These are phyloP conservation scores for Marasmius sp. DNA, from an alignment of 1,284 basidiomycete species.

Conservation along the genomic window DNA sequence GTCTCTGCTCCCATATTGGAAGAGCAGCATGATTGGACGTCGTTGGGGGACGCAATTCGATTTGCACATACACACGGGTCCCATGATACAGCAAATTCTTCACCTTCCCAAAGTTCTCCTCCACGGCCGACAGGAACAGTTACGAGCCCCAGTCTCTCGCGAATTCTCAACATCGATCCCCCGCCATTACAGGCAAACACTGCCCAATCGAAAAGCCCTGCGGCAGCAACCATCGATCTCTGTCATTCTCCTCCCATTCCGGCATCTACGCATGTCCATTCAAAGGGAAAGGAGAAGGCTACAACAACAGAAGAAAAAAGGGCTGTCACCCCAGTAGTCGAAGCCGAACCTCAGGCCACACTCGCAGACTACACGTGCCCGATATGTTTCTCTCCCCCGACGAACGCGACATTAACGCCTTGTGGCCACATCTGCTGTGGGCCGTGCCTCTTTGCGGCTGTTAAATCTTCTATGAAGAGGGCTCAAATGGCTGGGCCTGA, in stretches of 20 bases:
- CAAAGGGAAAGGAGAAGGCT: constrained; percentile 5
- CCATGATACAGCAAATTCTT: background rate
- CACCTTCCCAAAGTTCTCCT: background rate
- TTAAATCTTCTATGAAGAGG: constrained; percentile 61
- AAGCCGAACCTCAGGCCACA: background rate
- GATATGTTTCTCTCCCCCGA: constrained; percentile 75
- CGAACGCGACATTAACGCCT: constrained; percentile 72
- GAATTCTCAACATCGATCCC: background rate
- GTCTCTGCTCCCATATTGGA: too few relatives aligned
- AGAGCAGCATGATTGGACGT: too few relatives aligned
- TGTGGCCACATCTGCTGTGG: constrained; percentile 80
- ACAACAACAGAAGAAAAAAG: constrained; percentile 5
- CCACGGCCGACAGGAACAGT: background rate
- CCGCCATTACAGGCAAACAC: background rate
- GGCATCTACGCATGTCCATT: background rate
- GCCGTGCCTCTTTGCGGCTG: constrained; percentile 70
- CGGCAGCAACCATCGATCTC: background rate
- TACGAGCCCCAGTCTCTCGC: background rate
- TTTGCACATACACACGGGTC: too few relatives aligned
- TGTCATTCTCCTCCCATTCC: background rate
- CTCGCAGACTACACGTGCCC: constrained; percentile 71
- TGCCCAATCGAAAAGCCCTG: background rate
- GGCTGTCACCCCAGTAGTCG: constrained; percentile 3
- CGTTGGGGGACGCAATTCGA: too few relatives aligned
- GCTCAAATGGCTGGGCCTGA: constrained; percentile 32